Percentiles rank a stretch among this genome's conserved stretches.
Evolutionary conservation across 148 eudicot genomes (phyloP).

Genomic region (Chenopodium quinoa): DNA sequence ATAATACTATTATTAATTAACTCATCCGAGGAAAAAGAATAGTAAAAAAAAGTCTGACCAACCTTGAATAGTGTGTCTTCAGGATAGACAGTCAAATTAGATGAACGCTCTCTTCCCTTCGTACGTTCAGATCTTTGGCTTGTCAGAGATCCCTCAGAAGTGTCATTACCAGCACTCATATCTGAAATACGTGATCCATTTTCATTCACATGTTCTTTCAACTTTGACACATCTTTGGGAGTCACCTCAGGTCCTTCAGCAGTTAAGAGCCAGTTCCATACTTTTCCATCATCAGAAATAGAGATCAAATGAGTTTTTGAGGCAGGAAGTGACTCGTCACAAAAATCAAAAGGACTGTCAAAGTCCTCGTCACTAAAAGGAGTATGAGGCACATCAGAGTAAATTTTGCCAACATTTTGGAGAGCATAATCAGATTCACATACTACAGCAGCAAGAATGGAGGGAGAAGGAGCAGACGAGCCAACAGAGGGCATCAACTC

Average conservation of each 20-base stretch:
- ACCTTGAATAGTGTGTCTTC: slow-evolving; percentile 76
- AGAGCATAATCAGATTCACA: slow-evolving; percentile 75
- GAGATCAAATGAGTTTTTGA: slow-evolving; percentile 78
- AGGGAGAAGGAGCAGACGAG: slow-evolving; percentile 78
- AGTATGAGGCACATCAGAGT: slow-evolving; percentile 53
- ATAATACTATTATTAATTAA: neutral
- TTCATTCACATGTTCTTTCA: slow-evolving; percentile 30
- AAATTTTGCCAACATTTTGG: slow-evolving; percentile 63
- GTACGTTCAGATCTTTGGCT: slow-evolving; percentile 34
- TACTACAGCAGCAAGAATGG: slow-evolving; percentile 74
- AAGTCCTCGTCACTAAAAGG: slow-evolving; percentile 53
- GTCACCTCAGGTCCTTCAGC: slow-evolving; percentile 64
- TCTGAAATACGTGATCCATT: slow-evolving; percentile 31
- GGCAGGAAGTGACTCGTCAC: slow-evolving; percentile 60
- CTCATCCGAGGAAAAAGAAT: neutral
- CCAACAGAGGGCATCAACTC: slow-evolving; percentile 95
- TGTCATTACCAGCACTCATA: slow-evolving; percentile 30
- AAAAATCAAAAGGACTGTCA: slow-evolving; percentile 69
- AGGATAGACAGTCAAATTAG: slow-evolving; percentile 35
- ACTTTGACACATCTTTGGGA: slow-evolving; percentile 39
- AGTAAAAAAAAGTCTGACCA: slow-evolving; percentile 18
- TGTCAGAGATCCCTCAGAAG: slow-evolving; percentile 36
- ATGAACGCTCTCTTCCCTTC: slow-evolving; percentile 29
- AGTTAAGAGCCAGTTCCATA: slow-evolving; percentile 97
- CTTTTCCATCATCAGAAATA: slow-evolving; percentile 91